Evolutionary conservation across 352 stramenopile genomes (phyloP), one percentile per base, ranked within the genome.

Genomic region (Phytophthora nicotianae): DNA sequence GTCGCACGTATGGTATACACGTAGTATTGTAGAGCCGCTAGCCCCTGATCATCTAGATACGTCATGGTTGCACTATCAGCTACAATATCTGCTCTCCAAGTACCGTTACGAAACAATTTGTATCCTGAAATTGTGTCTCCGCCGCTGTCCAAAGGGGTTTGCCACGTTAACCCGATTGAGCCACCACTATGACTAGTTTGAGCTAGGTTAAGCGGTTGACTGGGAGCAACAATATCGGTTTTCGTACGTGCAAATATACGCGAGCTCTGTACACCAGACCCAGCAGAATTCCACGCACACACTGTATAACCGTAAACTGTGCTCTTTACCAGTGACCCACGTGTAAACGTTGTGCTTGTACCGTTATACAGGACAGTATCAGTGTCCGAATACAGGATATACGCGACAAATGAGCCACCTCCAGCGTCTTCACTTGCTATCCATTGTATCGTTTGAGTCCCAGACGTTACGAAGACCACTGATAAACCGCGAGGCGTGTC

Each of bases 391-490:
- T 70, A 77, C 2, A 90, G 51, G 6, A 70, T 17, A 37, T 87
- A 90, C 0, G 32, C 10, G 2, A 90, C 29, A 14, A 54, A 41
- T 0, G n/a, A 24, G 14, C 62, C 74, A 0, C 78, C 81, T 8
- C 81, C 81, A 10, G 52, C 53, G 24, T 90, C 81, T 8, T 74
- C 47, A 11, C 74, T 75, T 7, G 63, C 46, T 0, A 37, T 50
- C 81, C 81, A 90, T 23, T 38, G 58, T 11, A 90, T 62, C 9
- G 42, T 62, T 43, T 90, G 81, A 53, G 80, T 60, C 14, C 81
- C 77, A 0, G 77, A 61, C 0, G 81, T 88, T 38, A 14, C 77
- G 10, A 24, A 8, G 0, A 40, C 32, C 1, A 88, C 66, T 5
- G 45, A 32, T 8, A 90, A 40, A 23, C 60, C 61, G 1, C 53